A percentile compares a stretch with the other conserved stretches of the same genome.
These are phyloP conservation scores for Porodaedalea pini DNA, from an alignment of 1,284 basidiomycete species.

Conservation along the genomic window DNA sequence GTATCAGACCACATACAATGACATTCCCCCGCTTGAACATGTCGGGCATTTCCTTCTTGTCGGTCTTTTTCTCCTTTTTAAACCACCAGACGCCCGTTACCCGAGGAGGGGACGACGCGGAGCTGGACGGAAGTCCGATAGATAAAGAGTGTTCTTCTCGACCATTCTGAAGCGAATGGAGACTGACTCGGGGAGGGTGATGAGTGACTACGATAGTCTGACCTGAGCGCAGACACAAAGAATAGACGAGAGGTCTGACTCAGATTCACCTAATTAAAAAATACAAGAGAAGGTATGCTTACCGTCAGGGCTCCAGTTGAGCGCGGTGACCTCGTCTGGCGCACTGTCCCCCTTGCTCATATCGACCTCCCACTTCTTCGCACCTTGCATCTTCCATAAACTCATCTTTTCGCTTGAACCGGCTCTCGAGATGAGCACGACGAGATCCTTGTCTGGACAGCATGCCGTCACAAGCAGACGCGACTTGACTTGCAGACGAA, in stretches of 20 bases:
- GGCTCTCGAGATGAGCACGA: slow-evolving; percentile 60
- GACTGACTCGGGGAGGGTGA: slow-evolving; percentile 59
- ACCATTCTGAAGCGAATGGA: slow-evolving; percentile 77
- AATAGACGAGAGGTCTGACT: slow-evolving; percentile 16
- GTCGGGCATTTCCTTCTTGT: slow-evolving; percentile 56
- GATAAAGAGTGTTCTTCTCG: slow-evolving; percentile 45
- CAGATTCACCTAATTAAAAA: neutral
- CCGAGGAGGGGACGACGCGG: slow-evolving; percentile 24
- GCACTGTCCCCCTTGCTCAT: slow-evolving; percentile 39
- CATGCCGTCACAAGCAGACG: slow-evolving; percentile 63
- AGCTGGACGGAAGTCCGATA: slow-evolving; percentile 27
- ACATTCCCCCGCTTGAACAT: slow-evolving; percentile 66
- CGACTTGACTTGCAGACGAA: slow-evolving; percentile 52
- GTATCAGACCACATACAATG: slow-evolving; percentile 45
- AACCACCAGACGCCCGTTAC: slow-evolving; percentile 71
- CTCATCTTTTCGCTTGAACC: slow-evolving; percentile 65
- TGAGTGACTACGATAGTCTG: slow-evolving; percentile 71
- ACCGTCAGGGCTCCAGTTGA: slow-evolving; percentile 83
- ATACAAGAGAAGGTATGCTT: slow-evolving; percentile 25
- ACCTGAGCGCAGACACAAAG: slow-evolving; percentile 39
- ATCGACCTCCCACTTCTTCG: slow-evolving; percentile 76
- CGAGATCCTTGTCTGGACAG: slow-evolving; percentile 80
- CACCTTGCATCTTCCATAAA: slow-evolving; percentile 75
- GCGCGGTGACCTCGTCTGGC: slow-evolving; percentile 48
- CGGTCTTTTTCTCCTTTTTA: slow-evolving; percentile 40